Conservation (phyloP, 306 rosid species). For the Ammopiptanthus mongolicus region DNA sequence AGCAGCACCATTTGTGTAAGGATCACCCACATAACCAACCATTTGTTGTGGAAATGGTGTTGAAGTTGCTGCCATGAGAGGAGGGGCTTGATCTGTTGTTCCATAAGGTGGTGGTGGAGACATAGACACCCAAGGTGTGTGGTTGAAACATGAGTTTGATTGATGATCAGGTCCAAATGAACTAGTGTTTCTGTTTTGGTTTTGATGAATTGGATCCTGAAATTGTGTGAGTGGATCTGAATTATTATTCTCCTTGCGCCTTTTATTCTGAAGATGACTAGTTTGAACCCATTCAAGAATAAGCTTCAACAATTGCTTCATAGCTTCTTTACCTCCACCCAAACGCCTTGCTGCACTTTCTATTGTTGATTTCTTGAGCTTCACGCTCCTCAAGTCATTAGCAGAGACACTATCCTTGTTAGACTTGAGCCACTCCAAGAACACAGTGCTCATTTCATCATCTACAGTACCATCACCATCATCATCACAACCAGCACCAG, state of each 20-base stretch:
- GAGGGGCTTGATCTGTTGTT: slow-evolving; percentile 31
- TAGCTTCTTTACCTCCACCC: slow-evolving; percentile 94
- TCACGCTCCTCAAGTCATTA: slow-evolving; percentile 78
- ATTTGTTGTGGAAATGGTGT: slow-evolving; percentile 28
- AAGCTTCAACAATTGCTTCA: slow-evolving; percentile 83
- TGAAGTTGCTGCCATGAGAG: slow-evolving; percentile 21
- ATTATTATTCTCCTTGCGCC: slow-evolving; percentile 22
- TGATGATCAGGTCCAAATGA: slow-evolving; percentile 17
- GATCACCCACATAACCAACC: slow-evolving; percentile 49
- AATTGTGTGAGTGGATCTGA: slow-evolving; percentile 14
- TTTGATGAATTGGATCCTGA: slow-evolving; percentile 33
- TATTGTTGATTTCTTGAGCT: slow-evolving; percentile 68
- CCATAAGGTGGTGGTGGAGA: slow-evolving; percentile 18
- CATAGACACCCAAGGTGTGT: slow-evolving; percentile 40
- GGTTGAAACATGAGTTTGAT: slow-evolving; percentile 29
- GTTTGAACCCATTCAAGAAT: slow-evolving; percentile 95
- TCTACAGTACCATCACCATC: background rate
- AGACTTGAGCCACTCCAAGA: slow-evolving; percentile 81
- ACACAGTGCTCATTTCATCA: slow-evolving; percentile 78
- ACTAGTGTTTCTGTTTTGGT: slow-evolving; percentile 36
- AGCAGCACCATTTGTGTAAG: slow-evolving; percentile 22
- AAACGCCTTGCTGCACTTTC: slow-evolving; percentile 79
- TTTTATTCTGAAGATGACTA: slow-evolving; percentile 68
- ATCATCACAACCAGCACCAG: slow-evolving; percentile 22
- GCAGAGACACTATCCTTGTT: slow-evolving; percentile 85